phyloP scores from a whole-genome alignment of 2,329 filamentous ascomycete species.

The Fusarium proliferatum region DNA sequence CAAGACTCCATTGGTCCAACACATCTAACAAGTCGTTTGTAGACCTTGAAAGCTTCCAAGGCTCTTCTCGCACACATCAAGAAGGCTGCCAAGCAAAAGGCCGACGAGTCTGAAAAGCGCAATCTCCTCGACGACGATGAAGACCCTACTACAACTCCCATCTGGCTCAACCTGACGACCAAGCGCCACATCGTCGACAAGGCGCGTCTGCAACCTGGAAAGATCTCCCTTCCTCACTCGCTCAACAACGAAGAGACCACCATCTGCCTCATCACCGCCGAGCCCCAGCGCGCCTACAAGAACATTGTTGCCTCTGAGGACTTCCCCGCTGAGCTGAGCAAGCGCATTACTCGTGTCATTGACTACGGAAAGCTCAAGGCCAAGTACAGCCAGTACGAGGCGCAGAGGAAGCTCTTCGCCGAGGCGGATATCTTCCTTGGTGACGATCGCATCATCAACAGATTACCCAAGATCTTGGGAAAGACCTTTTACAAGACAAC shows the following conservation, averaged over 20 bases:
- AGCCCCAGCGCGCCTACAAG: conserved; percentile 88
- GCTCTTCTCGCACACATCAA: conserved; percentile 72
- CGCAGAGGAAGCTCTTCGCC: conserved; percentile 80
- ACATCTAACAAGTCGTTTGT: conserved; percentile 10
- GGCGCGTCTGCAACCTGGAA: conserved; percentile 83
- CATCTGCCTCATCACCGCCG: conserved; percentile 88
- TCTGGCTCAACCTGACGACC: conserved; percentile 73
- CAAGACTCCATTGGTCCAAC: not conserved
- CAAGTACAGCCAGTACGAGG: conserved; percentile 91
- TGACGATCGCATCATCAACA: conserved; percentile 84
- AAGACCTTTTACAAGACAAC: conserved; percentile 93
- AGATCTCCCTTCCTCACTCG: conserved; percentile 81
- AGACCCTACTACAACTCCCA: conserved; percentile 59
- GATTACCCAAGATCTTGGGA: conserved; percentile 81
- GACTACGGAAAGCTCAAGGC: conserved; percentile 81
- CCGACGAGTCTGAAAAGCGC: conserved; percentile 62
- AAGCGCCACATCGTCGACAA: conserved; percentile 77
- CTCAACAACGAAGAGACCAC: conserved; percentile 74
- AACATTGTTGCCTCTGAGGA: conserved; percentile 80
- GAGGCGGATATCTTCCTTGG: conserved; percentile 96
- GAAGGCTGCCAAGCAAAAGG: conserved; percentile 62
- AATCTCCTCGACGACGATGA: conserved; percentile 64
- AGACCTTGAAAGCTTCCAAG: conserved; percentile 72
- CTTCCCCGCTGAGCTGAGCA: conserved; percentile 74
- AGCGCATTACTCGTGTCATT: conserved; percentile 80